These are phyloP conservation scores for Tolypocladium nubicola DNA, from an alignment of 2,329 filamentous ascomycete genomes.

Conservation along the genomic window DNA sequence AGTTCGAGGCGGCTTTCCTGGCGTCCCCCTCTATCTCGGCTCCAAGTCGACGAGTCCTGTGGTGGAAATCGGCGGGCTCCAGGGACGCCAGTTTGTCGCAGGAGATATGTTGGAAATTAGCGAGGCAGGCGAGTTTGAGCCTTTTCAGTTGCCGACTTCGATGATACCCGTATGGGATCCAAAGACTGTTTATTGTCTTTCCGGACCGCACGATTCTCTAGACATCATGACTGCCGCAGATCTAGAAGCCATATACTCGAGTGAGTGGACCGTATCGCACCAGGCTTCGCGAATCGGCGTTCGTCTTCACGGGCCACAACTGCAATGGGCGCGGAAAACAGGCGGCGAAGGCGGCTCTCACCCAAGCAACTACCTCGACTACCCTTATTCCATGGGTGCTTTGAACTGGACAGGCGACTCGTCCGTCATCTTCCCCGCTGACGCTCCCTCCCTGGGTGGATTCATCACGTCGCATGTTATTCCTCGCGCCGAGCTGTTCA, in stretches of 20 bases:
- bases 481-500: constrained; percentile 48
- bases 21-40: constrained; percentile 45
- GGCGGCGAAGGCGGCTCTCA: constrained; percentile 55
- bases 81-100: constrained; percentile 43
- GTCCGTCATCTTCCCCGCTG: constrained; percentile 47
- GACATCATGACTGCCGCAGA: constrained; percentile 30
- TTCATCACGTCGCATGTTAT: constrained; percentile 47
- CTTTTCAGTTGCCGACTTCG: constrained; percentile 1
- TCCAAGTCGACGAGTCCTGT: constrained; percentile 49
- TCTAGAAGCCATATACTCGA: constrained; percentile 45
- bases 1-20: constrained; percentile 27
- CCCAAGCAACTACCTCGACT: constrained; percentile 35
- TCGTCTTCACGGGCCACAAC: constrained; percentile 45
- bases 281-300: constrained; percentile 51
- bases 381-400: constrained; percentile 40
- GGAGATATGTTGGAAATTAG: constrained; percentile 7
- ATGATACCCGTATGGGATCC: constrained; percentile 5
- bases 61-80: constrained; percentile 47
- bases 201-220: constrained; percentile 19
- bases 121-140: not conserved
- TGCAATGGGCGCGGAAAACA: constrained; percentile 46
- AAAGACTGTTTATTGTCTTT: constrained; percentile 14
- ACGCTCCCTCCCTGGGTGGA: constrained; percentile 50
- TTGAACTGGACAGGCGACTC: constrained; percentile 53
- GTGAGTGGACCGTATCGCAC: constrained; percentile 49